A percentile compares a stretch with the other conserved stretches of the same genome.
phyloP scores from a whole-genome alignment of 2,329 filamentous ascomycete species.

The Orbilia oligospora region DNA sequence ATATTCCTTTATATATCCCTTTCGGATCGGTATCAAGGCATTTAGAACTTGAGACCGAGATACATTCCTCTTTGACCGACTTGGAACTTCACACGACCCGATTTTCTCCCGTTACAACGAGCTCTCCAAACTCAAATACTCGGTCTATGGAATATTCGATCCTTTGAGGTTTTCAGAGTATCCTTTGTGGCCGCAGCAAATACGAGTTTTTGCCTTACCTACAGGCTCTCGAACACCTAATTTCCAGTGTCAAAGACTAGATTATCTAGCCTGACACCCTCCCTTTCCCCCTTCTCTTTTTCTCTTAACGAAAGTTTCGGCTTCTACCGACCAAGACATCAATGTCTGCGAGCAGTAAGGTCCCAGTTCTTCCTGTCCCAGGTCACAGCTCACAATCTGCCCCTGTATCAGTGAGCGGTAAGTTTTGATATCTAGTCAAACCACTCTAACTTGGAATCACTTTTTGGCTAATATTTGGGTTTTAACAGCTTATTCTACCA shows the following conservation, averaged over 20 bases:
- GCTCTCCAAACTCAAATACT: constrained; percentile 27
- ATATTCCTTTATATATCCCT: constrained; percentile 57
- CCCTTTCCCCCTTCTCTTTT: constrained; percentile 22
- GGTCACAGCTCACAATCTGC: constrained; percentile 58
- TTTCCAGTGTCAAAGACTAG: constrained; percentile 47
- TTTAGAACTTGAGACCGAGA: constrained; percentile 42
- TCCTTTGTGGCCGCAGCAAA: constrained; percentile 55
- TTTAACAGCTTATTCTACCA: constrained; percentile 51
- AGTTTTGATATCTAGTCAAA: constrained; percentile 31
- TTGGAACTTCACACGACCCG: constrained; percentile 7
- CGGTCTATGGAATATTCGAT: constrained; percentile 57
- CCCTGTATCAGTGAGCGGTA: constrained; percentile 60
- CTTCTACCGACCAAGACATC: constrained; percentile 24
- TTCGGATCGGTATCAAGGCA: constrained; percentile 49
- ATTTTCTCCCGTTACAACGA: constrained; percentile 27
- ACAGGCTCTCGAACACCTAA: constrained; percentile 39
- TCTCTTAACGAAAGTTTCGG: constrained; percentile 24
- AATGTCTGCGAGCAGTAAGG: constrained; percentile 60
- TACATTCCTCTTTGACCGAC: constrained; percentile 37
- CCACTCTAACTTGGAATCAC: background rate
- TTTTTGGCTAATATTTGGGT: constrained; percentile 19
- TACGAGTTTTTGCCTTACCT: constrained; percentile 48
- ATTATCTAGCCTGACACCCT: constrained; percentile 32
- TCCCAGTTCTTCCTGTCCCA: constrained; percentile 57
- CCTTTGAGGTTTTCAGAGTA: constrained; percentile 50